Evolutionary conservation across 2,329 filamentous ascomycete species (phyloP).

Genomic region (Lecanosticta acicola): DNA sequence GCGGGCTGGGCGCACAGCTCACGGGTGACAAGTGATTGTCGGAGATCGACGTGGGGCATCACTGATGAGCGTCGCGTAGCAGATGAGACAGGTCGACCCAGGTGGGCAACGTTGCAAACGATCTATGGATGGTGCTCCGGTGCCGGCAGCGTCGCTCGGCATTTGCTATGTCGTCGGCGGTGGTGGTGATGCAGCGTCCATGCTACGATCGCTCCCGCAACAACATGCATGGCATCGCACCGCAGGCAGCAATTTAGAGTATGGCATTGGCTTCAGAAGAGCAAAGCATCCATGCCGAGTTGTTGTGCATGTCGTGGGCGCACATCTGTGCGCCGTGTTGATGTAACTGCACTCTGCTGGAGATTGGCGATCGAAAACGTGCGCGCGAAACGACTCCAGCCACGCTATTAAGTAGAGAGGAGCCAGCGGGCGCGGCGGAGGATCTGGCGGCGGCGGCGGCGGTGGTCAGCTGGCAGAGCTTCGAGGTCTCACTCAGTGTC

Average conservation of each 20-base stretch:
- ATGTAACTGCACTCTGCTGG: neutral
- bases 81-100: neutral
- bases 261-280: neutral
- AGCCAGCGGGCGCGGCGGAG: neutral
- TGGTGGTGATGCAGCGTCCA: too few relatives aligned
- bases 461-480: too few relatives aligned
- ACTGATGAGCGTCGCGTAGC: neutral
- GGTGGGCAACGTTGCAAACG: too few relatives aligned
- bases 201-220: too few relatives aligned
- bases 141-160: neutral
- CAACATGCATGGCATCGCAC: too few relatives aligned
- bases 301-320: too few relatives aligned
- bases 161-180: neutral
- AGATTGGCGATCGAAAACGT: neutral
- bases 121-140: neutral
- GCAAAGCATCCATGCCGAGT: neutral
- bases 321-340: neutral
- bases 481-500: too few relatives aligned
- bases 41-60: conserved; percentile 1
- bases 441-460: neutral
- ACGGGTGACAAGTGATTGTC: neutral
- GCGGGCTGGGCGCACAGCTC: too few relatives aligned
- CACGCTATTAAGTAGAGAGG: neutral
- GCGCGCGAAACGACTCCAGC: conserved; percentile 2
- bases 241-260: too few relatives aligned